These are phyloP conservation scores for Pseudocercospora vitis DNA, from an alignment of 2,329 filamentous ascomycete species.

Conservation along the genomic window DNA sequence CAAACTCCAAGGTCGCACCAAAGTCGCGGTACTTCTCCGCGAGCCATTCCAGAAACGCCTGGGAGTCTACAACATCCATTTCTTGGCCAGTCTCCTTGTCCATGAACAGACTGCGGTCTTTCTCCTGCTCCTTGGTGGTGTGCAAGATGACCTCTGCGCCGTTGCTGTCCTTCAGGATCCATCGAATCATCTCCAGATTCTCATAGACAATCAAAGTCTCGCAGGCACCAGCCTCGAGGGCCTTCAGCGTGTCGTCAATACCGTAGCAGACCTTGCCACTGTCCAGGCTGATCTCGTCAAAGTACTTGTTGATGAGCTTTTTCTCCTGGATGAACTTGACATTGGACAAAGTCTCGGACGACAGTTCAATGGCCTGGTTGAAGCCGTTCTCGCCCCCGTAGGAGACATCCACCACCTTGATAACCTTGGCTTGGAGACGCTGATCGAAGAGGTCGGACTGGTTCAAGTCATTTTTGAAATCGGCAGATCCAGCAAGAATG, in stretches of 20 bases:
- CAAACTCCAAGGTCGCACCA: slow-evolving; percentile 91
- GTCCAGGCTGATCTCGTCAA: slow-evolving; percentile 98
- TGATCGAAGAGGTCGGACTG: slow-evolving; percentile 96
- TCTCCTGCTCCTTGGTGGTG: slow-evolving; percentile 83
- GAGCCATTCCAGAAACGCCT: slow-evolving; percentile 98
- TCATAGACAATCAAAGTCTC: slow-evolving; percentile 96
- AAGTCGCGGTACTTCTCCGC: slow-evolving; percentile 98
- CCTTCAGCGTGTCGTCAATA: slow-evolving; percentile 96
- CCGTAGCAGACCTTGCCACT: slow-evolving; percentile 97
- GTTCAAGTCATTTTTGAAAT: slow-evolving; percentile 99
- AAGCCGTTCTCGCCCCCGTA: slow-evolving; percentile 99
- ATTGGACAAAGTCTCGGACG: slow-evolving; percentile 92
- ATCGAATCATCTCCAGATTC: slow-evolving; percentile 93
- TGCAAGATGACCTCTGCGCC: slow-evolving; percentile 75
- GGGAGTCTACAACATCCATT: slow-evolving; percentile 88
- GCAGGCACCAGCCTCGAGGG: slow-evolving; percentile 89
- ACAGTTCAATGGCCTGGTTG: slow-evolving; percentile 97
- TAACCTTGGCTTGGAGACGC: slow-evolving; percentile 89
- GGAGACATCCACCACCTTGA: slow-evolving; percentile 98
- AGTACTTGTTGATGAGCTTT: slow-evolving; percentile 98
- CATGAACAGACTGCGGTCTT: slow-evolving; percentile 79
- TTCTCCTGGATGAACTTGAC: slow-evolving; percentile 99
- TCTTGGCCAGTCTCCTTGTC: slow-evolving; percentile 95
- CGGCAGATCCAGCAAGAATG: slow-evolving; percentile 92
- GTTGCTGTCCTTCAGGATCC: slow-evolving; percentile 77